Base-by-base conservation (phyloP, 2,329 filamentous ascomycete genomes). In the Colletotrichum sojae region DNA sequence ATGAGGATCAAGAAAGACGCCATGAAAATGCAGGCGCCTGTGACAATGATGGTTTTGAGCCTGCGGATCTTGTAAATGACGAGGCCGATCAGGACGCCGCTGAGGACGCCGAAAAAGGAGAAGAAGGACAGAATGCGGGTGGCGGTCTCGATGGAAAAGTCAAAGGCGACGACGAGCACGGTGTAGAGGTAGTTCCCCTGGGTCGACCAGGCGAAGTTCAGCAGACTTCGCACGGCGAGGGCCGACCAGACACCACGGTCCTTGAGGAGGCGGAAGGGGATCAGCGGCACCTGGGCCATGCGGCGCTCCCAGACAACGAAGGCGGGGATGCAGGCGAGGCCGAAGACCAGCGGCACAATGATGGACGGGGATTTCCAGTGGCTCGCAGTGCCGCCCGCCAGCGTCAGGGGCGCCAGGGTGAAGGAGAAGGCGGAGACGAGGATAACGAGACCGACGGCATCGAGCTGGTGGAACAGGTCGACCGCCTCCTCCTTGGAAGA, bases 231-330 rank as follows among this genome's bases (percentile, higher is more conserved):
- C 51, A 91, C 87, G 0, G 85, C 87, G 10, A 91, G 77, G 0
- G 88, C 85, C 2, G 84, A 86, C 88, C 88, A 91, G 1, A 91
- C 87, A 0, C 84, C 85, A n/a, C 89, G 85, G 68, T 91, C 87
- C 67, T 83, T 84, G 22, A 91, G 78, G 0, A 90, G 80, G 72
- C 85, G 76, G 74, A 90, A 89, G 0, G 88, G 89, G 1, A 90
- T 76, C 73, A 90, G 84, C 0, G 89, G 88, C 53, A 73, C 73
- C 5, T 85, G 81, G 1, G 83, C 82, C 40, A 84, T 82, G 0
- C 75, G 80, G 22, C 77, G 79, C 71, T 90, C 88, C 88, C 88
- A 90, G 4, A 82, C 48, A 40, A 89, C 73, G 72, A 86, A 90
- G 0, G 78, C 74, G 0, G 86, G 83, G 25, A 88, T 77, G 18